phyloP scores from a whole-genome alignment of 2,329 filamentous ascomycete species.

The Apiospora marii region DNA sequence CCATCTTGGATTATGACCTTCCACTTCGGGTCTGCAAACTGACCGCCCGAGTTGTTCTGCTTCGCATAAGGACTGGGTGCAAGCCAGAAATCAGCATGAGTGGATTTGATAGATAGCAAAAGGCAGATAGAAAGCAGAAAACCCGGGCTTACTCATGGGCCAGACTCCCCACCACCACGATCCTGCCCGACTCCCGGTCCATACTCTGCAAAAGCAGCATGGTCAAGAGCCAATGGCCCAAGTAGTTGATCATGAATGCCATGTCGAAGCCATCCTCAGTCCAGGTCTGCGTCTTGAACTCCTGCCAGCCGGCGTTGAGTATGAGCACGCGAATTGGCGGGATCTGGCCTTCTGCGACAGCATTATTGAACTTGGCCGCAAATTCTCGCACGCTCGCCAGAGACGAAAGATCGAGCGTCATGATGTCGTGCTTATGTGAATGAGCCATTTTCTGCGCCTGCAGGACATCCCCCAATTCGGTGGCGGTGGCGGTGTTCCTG shows the following conservation, averaged over 20 bases:
- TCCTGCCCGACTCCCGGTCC: constrained; percentile 28
- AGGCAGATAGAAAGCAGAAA: not conserved
- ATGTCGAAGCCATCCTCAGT: constrained; percentile 30
- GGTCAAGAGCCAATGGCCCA: constrained; percentile 33
- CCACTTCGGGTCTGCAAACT: constrained; percentile 31
- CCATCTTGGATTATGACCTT: constrained; percentile 31
- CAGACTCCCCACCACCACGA: constrained; percentile 27
- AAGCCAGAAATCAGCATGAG: not conserved
- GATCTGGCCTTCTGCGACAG: constrained; percentile 32
- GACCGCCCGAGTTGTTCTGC: constrained; percentile 13
- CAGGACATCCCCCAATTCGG: not conserved
- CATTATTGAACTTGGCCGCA: constrained; percentile 31
- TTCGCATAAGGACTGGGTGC: not conserved
- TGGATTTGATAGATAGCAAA: not conserved
- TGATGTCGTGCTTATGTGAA: constrained; percentile 28
- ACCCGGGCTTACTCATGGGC: constrained; percentile 28
- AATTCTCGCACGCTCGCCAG: constrained; percentile 31
- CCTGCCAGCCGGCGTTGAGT: constrained; percentile 38
- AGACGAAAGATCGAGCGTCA: constrained; percentile 31
- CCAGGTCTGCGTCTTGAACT: constrained; percentile 30
- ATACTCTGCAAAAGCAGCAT: constrained; percentile 32
- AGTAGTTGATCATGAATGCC: constrained; percentile 29
- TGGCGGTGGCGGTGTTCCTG: not conserved
- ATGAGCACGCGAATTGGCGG: constrained; percentile 40
- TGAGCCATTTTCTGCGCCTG: not conserved